Evolutionary conservation across 176 grass and related monocot species (phyloP).

Genomic region (Phoenix roebelenii): DNA sequence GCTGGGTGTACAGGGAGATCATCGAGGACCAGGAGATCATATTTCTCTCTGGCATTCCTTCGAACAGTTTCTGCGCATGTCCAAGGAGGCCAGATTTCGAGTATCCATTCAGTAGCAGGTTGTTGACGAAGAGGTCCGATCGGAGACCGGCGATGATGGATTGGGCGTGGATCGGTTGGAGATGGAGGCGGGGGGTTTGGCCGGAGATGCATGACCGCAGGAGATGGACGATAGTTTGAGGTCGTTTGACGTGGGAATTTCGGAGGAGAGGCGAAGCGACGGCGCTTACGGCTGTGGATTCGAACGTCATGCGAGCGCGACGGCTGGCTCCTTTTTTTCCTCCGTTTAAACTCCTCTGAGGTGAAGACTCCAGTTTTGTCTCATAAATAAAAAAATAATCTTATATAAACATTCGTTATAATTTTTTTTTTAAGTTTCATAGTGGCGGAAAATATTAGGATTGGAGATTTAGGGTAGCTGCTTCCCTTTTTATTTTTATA

Average conservation of each 20-base stretch:
- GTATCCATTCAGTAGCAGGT: conserved; percentile 46
- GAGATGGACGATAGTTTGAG: conserved; percentile 22
- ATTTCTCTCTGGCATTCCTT: conserved; percentile 39
- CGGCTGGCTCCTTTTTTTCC: background rate
- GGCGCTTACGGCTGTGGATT: conserved; percentile 19
- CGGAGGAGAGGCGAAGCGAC: background rate
- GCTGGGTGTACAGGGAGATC: conserved; percentile 60
- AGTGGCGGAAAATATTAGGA: too few species aligned
- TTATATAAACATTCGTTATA: too few species aligned
- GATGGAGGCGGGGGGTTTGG: conserved; percentile 22
- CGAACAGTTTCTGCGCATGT: conserved; percentile 40
- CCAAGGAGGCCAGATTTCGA: conserved; percentile 29
- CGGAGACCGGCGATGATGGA: conserved; percentile 3
- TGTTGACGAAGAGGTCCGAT: conserved; percentile 27
- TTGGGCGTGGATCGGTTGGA: conserved; percentile 35
- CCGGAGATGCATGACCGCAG: conserved; percentile 44
- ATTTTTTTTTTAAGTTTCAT: too few species aligned
- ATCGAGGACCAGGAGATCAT: conserved; percentile 57
- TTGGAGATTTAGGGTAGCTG: too few species aligned
- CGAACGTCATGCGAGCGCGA: background rate
- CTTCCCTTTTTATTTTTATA: too few species aligned
- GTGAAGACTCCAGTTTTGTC: too few species aligned
- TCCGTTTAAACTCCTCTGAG: too few species aligned
- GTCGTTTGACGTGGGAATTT: background rate
- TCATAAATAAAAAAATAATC: too few species aligned